These are phyloP conservation scores for Leccinellum rugosiceps DNA, from an alignment of 768 basidiomycete species.

Conservation along the genomic window DNA sequence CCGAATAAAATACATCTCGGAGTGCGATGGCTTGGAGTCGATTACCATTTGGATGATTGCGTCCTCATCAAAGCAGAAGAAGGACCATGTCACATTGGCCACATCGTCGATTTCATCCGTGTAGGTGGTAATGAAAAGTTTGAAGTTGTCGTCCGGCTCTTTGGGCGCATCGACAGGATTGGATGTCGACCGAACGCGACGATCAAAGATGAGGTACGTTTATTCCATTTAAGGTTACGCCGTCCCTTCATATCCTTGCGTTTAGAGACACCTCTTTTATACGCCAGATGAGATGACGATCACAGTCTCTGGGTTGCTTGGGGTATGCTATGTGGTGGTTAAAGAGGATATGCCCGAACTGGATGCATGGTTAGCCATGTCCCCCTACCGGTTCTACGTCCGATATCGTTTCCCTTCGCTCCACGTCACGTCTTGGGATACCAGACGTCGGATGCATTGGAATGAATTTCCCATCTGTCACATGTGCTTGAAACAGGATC, in stretches of 20 bases:
- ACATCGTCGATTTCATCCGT: slow-evolving; percentile 38
- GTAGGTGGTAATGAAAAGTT: slow-evolving; percentile 11
- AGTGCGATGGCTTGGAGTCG: slow-evolving; percentile 42
- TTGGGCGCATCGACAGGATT: slow-evolving; percentile 49
- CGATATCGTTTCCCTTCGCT: slow-evolving; percentile 49
- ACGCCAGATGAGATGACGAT: slow-evolving; percentile 43
- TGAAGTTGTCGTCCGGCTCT: slow-evolving; percentile 36
- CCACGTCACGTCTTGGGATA: slow-evolving; percentile 36
- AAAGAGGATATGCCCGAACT: slow-evolving; percentile 31
- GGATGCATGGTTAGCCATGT: slow-evolving; percentile 47
- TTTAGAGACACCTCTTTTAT: slow-evolving; percentile 59
- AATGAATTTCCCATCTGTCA: slow-evolving; percentile 44
- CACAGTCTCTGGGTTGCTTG: slow-evolving; percentile 41
- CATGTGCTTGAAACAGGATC: slow-evolving; percentile 36
- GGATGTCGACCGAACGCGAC: slow-evolving; percentile 36
- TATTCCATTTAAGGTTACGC: neutral
- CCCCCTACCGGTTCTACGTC: slow-evolving; percentile 58
- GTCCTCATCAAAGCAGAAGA: slow-evolving; percentile 45
- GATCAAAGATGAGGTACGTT: slow-evolving; percentile 55
- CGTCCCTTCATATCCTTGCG: neutral
- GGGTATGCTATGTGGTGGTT: slow-evolving; percentile 47
- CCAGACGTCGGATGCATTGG: slow-evolving; percentile 30
- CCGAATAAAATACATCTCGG: slow-evolving; percentile 37
- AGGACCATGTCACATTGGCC: slow-evolving; percentile 58
- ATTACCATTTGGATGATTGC: slow-evolving; percentile 63